Evolutionary conservation across 768 basidiomycete species (phyloP), one percentile per base, ranked within the genome.

Genomic region (Tricholoma hemisulphureum): DNA sequence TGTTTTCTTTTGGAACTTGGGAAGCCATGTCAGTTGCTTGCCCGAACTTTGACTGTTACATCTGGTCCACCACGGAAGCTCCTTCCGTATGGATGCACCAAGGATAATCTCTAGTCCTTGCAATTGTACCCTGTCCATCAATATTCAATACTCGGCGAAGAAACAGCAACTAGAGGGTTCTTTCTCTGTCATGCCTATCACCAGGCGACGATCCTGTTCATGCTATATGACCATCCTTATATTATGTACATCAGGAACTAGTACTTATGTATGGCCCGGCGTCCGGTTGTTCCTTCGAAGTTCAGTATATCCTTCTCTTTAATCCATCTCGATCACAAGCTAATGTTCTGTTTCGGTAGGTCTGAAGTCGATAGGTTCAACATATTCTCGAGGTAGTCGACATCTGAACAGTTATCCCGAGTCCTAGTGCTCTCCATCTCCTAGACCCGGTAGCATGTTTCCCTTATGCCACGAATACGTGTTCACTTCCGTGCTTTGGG

Each of bases 401-500:
- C 28, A 18, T 18, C 16, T 28, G n/a, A 29, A 29, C 26, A 49
- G 45, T 28, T n/a, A 49, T 11, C 6, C 20, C 26, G 3, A 8
- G 46, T n/a, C 28, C 16, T 29, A 16, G 16, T 48, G 24, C 24
- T 28, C 9, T 49, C 20, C 51, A 14, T 28, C 9, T 49, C 20
- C 51, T 39, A 21, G n/a, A 23, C 20, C 51, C 32, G 28, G 16
- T 14, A 51, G 18, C 11, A 31, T 51, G 18, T 10, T n/a, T n/a
- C 3, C 20, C 20, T 26, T 41, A 32, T 53, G 23, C 41, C 58
- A 58, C 53, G 20, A 43, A 21, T 55, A 54, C 58, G 58, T 54
- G 24, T 45, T 23, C 26, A 24, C 23, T 24, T 59, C 53, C 46
- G 21, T 59, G 24, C 48, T 39, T 49, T 24, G 37, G 16, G 34